Evolutionary conservation across 495 filamentous ascomycete genomes (phyloP), one percentile per base, ranked within the genome.

Genomic region (Lepraria neglecta): DNA sequence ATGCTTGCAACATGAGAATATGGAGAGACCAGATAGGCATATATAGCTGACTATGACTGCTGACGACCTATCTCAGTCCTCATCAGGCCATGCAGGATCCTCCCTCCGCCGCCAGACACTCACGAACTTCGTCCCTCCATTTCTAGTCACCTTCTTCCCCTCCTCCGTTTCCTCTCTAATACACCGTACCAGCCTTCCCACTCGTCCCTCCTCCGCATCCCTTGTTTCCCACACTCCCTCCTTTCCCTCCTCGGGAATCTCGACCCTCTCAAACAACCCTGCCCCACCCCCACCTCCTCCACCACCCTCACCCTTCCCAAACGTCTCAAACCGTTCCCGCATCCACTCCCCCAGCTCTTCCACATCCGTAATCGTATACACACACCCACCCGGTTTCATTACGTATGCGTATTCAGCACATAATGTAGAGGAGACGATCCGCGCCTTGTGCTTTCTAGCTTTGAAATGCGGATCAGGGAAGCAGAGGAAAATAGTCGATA

Each of bases 391-490:
- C 0, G 91, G 91, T 53, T 79, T 77, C 63, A 98, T 67, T 10
- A 88, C 87, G 70, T 89, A 98, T 1, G 94, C 94, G 73, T 98
- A 98, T 73, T 98, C 94, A 0, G 89, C 87, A 67, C 88, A 89
- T 60, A 98, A 76, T 6, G 87, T 89, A 53, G 87, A 79, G n/a
- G 88, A 90, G 27, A 98, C 86, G 68, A 98, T 98, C 6, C 94
- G 77, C 59, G 91, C 90, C 74, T 97, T 98, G 75, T 96, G 95
- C 75, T 98, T 98, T 55, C 92, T 84, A 28, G 87, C 83, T 76
- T 98, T 98, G 78, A 98, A 98, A 72, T 98, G 94, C 63, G 94
- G 94, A 69, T 98, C 94, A 0, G 94, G 94, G 74, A 98, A 98
- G 77, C 94, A 97, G 69, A 98, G 88, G 72, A 97, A 98, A 71